Evolutionary conservation across 192 early-diverging fungal species (phyloP), one percentile per base, ranked within the genome.

Genomic region (Coemansia biformis): DNA sequence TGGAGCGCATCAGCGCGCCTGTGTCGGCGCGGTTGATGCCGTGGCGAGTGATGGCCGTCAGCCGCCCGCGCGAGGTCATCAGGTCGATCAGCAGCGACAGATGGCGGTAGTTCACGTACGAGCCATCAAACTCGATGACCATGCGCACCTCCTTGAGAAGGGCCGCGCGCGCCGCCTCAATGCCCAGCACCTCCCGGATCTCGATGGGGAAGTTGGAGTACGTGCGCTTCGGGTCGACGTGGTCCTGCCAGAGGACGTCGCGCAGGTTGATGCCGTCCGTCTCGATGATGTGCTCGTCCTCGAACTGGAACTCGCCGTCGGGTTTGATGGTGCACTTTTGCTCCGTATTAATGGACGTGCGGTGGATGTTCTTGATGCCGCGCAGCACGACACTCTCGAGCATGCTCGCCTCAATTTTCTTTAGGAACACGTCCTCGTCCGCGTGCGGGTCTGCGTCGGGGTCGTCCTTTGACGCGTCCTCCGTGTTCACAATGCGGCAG

Each of bases 101-200:
- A 54, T 99, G 96, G 40, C 96, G 84, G 70, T 97, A 96, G 78
- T 99, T 99, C 52, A 99, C 93, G 80, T 96, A 97, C 30, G 90
- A 92, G 61, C 91, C 90, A 46, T 91, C 91, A 51, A 87, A 88
- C 78, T 96, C 86, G 57, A 99, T 92, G 46, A 99, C 93, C 46
- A 80, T 80, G 35, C 93, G 87, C 34, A 92, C 63, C 74, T 99
- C 96, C 51, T 83, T 84, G 43, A 99, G 63, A 35, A 97, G 57
- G 3, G 96, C 87, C 23, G 78, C 84, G 38, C 96, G 82, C n/a
- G 89, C 88, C 8, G 96, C 96, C 69, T 99, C 96, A 50, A 99
- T 95, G 53, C 96, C 96, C 35, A 99, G 79, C 19, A 97, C 92
- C 14, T 86, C 66, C 70, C 83, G 79, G 34, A 97, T 88, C 78